Conservation (phyloP, 371 early-diverging fungal genomes). For the Rhizopus delemar region DNA sequence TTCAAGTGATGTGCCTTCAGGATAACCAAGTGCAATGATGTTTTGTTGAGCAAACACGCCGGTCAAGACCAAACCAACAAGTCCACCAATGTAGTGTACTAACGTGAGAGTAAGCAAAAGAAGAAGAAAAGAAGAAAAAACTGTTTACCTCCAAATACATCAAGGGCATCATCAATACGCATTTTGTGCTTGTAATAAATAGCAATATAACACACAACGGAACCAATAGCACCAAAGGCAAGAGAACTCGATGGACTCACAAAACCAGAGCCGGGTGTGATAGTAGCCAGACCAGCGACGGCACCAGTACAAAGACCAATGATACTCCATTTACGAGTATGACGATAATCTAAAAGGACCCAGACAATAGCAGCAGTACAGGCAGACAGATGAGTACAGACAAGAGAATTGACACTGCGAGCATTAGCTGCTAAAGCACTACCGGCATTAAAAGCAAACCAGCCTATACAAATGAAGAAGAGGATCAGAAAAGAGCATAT, state of each 20-base stretch:
- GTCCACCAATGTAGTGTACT: constrained; percentile 74
- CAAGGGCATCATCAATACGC: constrained; percentile 77
- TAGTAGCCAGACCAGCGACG: constrained; percentile 80
- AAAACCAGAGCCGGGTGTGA: constrained; percentile 79
- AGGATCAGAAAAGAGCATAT: background rate
- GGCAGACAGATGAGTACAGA: constrained; percentile 74
- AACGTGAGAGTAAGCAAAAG: too few relatives aligned
- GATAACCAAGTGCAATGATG: constrained; percentile 60
- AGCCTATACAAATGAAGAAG: constrained; percentile 19
- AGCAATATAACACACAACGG: constrained; percentile 64
- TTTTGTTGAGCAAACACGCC: constrained; percentile 70
- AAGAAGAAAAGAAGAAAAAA: too few relatives aligned
- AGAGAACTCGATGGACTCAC: constrained; percentile 71
- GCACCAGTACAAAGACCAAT: constrained; percentile 87
- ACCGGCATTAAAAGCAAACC: constrained; percentile 42
- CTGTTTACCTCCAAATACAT: constrained; percentile 58
- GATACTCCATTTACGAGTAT: constrained; percentile 67
- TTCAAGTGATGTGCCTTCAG: constrained; percentile 57
- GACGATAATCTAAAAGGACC: constrained; percentile 72
- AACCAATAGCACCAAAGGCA: constrained; percentile 67
- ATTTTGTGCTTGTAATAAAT: constrained; percentile 63
- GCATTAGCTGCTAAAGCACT: constrained; percentile 73
- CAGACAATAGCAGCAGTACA: constrained; percentile 72
- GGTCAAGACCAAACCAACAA: constrained; percentile 69
- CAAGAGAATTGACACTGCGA: constrained; percentile 72